phyloP scores from a whole-genome alignment of 2,329 filamentous ascomycete genomes.

The Talaromyces funiculosus region DNA sequence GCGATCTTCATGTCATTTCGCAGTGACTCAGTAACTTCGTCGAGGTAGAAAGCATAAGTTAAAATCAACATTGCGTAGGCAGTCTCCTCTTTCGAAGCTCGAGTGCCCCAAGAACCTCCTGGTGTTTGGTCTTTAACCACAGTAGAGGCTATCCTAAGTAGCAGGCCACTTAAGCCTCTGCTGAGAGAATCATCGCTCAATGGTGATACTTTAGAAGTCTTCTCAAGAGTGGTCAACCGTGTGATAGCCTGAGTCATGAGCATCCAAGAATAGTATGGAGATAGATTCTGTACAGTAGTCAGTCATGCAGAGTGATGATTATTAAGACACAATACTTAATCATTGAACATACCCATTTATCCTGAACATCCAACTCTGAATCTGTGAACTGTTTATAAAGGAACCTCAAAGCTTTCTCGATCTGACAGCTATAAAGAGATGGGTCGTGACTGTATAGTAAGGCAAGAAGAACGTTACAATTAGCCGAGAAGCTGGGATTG shows the following conservation, averaged over 20 bases:
- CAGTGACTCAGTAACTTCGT: background rate
- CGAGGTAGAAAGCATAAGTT: constrained; percentile 8
- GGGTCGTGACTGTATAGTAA: constrained; percentile 22
- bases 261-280: constrained; percentile 18
- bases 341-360: constrained; percentile 25
- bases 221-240: constrained; percentile 11
- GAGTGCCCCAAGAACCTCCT: constrained; percentile 17
- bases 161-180: constrained; percentile 3
- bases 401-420: constrained; percentile 24
- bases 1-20: background rate
- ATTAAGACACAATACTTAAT: background rate
- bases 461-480: constrained; percentile 31
- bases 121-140: constrained; percentile 12
- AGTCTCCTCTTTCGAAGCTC: constrained; percentile 18
- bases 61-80: constrained; percentile 18
- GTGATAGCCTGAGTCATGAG: constrained; percentile 17
- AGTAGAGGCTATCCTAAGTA: constrained; percentile 1
- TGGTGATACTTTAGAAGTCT: background rate
- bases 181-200: background rate
- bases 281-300: constrained; percentile 14
- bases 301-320: background rate
- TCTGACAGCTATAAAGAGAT: constrained; percentile 18
- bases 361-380: constrained; percentile 18
- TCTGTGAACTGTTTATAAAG: constrained; percentile 23
- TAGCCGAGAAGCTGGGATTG: constrained; percentile 30